Conservation (phyloP, 2,329 filamentous ascomycete species). For the Hymenoscyphus linearis region DNA sequence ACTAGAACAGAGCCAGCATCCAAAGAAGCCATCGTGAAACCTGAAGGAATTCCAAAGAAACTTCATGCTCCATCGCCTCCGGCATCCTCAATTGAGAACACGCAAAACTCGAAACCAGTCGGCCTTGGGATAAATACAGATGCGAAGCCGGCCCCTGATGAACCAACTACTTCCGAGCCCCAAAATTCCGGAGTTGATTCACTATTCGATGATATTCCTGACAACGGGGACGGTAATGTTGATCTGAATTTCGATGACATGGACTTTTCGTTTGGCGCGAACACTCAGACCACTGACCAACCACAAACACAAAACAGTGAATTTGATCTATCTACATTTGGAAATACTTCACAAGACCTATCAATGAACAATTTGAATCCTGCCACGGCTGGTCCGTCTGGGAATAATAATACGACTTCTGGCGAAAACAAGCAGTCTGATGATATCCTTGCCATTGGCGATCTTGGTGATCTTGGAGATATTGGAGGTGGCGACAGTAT, state of each 20-base stretch:
- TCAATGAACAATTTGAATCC: slow-evolving; percentile 33
- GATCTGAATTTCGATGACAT: slow-evolving; percentile 27
- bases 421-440: slow-evolving; percentile 18
- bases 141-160: slow-evolving; percentile 9
- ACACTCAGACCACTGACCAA: slow-evolving; percentile 15
- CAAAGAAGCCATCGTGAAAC: slow-evolving; percentile 8
- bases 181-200: slow-evolving; percentile 27
- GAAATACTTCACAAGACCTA: slow-evolving; percentile 34
- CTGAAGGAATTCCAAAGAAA: slow-evolving; percentile 8
- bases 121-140: slow-evolving; percentile 26
- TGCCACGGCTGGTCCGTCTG: slow-evolving; percentile 4
- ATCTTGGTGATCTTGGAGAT: slow-evolving; percentile 19
- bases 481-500: slow-evolving; percentile 20
- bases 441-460: slow-evolving; percentile 21
- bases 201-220: slow-evolving; percentile 24
- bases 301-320: slow-evolving; percentile 24
- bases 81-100: slow-evolving; percentile 14
- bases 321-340: slow-evolving; percentile 30
- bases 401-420: slow-evolving; percentile 9
- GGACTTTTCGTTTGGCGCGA: slow-evolving; percentile 24
- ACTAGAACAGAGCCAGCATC: slow-evolving; percentile 12
- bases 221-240: slow-evolving; percentile 15
- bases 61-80: slow-evolving; percentile 21
- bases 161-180: slow-evolving; percentile 14
- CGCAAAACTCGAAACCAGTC: slow-evolving; percentile 16